Conservation (phyloP, 202 grass and related monocot genomes). For the Zoysia matrella region DNA sequence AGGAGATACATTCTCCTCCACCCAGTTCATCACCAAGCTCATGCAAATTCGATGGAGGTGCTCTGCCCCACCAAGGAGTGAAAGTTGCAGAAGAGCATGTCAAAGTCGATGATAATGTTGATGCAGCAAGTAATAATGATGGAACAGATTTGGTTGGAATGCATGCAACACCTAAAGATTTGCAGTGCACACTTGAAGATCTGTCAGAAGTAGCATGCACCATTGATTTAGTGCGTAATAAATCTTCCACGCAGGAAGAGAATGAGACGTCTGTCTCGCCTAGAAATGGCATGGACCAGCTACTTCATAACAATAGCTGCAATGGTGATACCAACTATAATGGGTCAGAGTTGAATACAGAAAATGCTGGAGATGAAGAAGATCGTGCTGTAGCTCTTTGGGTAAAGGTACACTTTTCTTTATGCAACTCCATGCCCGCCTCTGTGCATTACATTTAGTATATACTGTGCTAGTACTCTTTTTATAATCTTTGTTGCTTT, state of each 20-base stretch:
- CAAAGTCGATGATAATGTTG: constrained; percentile 38
- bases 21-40: constrained; percentile 24
- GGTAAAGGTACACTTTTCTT: constrained; percentile 81
- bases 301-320: constrained; percentile 45
- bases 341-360: constrained; percentile 27
- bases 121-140: constrained; percentile 34
- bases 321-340: constrained; percentile 53
- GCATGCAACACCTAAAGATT: constrained; percentile 42
- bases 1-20: constrained; percentile 37
- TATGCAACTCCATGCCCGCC: constrained; percentile 14
- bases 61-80: constrained; percentile 30
- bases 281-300: constrained; percentile 33
- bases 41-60: constrained; percentile 50
- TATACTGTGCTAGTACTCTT: neutral
- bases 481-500: constrained; percentile 28
- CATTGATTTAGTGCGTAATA: constrained; percentile 53
- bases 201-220: constrained; percentile 66
- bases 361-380: constrained; percentile 52
- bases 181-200: constrained; percentile 60
- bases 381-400: constrained; percentile 80
- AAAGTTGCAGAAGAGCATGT: constrained; percentile 29
- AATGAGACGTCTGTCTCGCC: constrained; percentile 48
- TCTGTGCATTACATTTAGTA: constrained; percentile 4
- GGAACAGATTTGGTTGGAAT: constrained; percentile 20
- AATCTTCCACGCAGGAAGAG: constrained; percentile 43